Percentiles rank a stretch among this genome's conserved stretches.
Evolutionary conservation across 2,329 filamentous ascomycete species (phyloP).

Genomic region (Diaporthe ampelina): DNA sequence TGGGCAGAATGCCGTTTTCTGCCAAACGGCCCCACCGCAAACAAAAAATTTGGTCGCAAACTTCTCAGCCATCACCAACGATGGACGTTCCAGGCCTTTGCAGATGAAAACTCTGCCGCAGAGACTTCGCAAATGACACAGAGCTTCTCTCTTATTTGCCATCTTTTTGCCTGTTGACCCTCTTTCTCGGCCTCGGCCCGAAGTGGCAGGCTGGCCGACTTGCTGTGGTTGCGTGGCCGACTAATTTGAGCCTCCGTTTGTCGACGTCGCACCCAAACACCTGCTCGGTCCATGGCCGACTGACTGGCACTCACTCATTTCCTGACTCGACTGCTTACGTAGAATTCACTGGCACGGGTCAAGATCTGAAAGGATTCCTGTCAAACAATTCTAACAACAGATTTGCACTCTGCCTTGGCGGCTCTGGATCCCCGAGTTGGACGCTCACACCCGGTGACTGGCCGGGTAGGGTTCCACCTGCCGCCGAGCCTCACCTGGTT

Average conservation of each 20-base stretch:
- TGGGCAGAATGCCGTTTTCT: not conserved
- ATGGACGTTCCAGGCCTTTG: not conserved
- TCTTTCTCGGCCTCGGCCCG: not conserved
- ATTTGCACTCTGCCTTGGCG: not conserved
- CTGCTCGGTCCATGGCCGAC: not conserved
- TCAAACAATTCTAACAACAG: not conserved
- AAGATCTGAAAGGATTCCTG: too few relatives aligned
- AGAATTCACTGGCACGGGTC: too few relatives aligned
- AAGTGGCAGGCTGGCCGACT: not conserved
- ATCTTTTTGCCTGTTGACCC: not conserved
- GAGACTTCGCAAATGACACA: not conserved
- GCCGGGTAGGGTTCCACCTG: too few relatives aligned
- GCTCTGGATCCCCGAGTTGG: too few relatives aligned
- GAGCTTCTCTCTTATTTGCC: not conserved
- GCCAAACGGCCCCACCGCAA: too few relatives aligned
- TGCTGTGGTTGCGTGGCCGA: too few relatives aligned
- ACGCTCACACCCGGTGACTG: too few relatives aligned
- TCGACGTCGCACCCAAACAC: not conserved
- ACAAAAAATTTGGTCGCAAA: not conserved
- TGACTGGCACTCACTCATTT: not conserved
- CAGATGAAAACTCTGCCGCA: slow-evolving; percentile 2
- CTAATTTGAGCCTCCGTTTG: too few relatives aligned
- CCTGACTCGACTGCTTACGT: not conserved
- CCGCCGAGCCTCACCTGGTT: too few relatives aligned
- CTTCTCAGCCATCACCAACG: not conserved